Evolutionary conservation across 2,329 filamentous ascomycete species (phyloP), one percentile per base, ranked within the genome.

Genomic region (Orbilia brochopaga): DNA sequence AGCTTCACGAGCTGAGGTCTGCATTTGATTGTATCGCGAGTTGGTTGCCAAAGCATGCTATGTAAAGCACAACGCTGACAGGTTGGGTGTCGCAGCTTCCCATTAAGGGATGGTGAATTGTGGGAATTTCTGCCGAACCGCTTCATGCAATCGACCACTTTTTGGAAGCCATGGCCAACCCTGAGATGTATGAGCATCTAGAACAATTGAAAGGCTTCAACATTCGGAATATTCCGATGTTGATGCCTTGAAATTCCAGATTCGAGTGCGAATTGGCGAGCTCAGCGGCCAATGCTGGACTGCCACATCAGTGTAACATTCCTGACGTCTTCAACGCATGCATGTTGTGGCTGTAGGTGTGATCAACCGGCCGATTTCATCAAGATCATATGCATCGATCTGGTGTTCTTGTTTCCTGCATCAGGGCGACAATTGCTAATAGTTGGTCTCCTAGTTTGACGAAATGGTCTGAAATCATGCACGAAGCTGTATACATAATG

Each of bases 221-320:
- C n/a, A 50, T 44, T 40, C 27, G 27, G 27, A 3, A 8, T 3
- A 32, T 4, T 32, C 27, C 27, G 37, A 15, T 32, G 27, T 32
- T 32, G 4, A 17, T 17, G 2, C 5, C 3, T 4, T 4, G 8
- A 32, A 32, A 32, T 8, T 32, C 27, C 8, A 32, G 27, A n/a
- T 8, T 3, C 27, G 8, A 8, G 27, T 8, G 27, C 8, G 8
- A 32, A 32, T 48, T 48, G 44, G 44, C 44, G 44, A 48, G 44
- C 44, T 48, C 13, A 17, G 8, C 17, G 19, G 19, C 44, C 44
- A 48, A 48, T 48, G 19, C 44, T 48, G 4, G 19, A 4, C 44
- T 21, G 44, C 44, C 44, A 48, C 44, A 48, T 48, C 44, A 48
- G 11, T 21, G 4, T 48, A 48, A 21, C 44, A 48, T 48, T 48